Evolutionary conservation across 805 yeast genomes (phyloP).

Genomic region (Schwanniomyces vanrijiae): DNA sequence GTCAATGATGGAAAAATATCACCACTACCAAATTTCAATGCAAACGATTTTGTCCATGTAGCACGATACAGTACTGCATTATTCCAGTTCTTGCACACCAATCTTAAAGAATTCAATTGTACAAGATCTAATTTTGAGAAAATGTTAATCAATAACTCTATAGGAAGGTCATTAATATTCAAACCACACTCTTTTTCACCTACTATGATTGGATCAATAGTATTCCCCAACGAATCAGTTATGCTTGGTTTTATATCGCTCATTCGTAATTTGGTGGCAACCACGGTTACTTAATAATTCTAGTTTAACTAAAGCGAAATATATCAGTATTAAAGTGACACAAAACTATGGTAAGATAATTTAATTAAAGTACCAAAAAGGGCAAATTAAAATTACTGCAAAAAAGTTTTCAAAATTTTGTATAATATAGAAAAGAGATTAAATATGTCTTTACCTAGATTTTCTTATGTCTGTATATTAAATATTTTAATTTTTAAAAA

Average conservation of each 20-base stretch:
- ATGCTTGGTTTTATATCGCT: neutral
- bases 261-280: neutral
- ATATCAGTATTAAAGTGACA: neutral
- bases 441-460: no score
- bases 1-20: conserved; percentile 44
- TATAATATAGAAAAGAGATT: no score
- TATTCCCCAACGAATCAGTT: conserved; percentile 23
- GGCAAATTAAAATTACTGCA: neutral
- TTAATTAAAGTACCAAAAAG: neutral
- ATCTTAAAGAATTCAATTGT: conserved; percentile 38
- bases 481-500: no score
- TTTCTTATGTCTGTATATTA: no score
- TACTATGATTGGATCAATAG: neutral
- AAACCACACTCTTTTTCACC: neutral
- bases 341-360: neutral
- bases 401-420: neutral
- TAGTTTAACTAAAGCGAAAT: neutral
- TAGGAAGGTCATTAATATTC: conserved; percentile 41
- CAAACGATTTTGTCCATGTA: conserved; percentile 50
- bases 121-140: conserved; percentile 47
- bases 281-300: neutral
- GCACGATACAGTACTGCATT: conserved; percentile 41
- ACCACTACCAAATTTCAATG: conserved; percentile 34
- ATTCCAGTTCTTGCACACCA: conserved; percentile 53
- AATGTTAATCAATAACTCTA: conserved; percentile 45